Evolutionary conservation across 1,284 basidiomycete genomes (phyloP).

Genomic region (Sphaerobolus stellatus): DNA sequence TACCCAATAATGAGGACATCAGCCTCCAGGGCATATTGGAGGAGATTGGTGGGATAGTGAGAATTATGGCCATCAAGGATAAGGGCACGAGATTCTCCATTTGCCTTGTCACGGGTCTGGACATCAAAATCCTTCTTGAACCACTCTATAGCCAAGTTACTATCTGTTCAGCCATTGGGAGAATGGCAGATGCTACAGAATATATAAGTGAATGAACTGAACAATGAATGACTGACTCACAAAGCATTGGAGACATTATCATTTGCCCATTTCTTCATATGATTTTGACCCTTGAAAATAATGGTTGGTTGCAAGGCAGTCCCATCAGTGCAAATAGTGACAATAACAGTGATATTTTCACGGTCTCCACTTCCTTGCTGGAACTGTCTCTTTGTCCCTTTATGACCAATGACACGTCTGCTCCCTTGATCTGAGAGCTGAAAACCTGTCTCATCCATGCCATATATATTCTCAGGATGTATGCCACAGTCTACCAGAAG

Average conservation of each 20-base stretch:
- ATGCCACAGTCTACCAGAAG: conserved; percentile 21
- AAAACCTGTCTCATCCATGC: conserved; percentile 38
- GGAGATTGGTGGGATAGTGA: conserved; percentile 34
- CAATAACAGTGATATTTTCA: conserved; percentile 36
- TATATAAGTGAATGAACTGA: neutral
- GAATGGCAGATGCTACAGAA: conserved; percentile 19
- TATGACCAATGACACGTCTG: conserved; percentile 26
- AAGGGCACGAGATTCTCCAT: conserved; percentile 27
- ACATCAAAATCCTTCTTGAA: conserved; percentile 33
- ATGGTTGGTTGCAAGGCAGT: conserved; percentile 28
- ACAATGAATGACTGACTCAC: conserved; percentile 20
- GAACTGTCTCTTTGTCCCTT: conserved; percentile 32
- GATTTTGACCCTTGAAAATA: conserved; percentile 37
- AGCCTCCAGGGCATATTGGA: conserved; percentile 29
- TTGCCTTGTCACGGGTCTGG: conserved; percentile 34
- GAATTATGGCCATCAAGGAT: conserved; percentile 42
- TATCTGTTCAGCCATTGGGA: conserved; percentile 27
- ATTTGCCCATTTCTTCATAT: conserved; percentile 27
- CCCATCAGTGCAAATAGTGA: conserved; percentile 37
- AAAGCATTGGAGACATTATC: conserved; percentile 26
- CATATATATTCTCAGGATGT: conserved; percentile 29
- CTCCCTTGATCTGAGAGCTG: conserved; percentile 21
- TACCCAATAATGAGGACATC: conserved; percentile 39
- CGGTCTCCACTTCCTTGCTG: conserved; percentile 26
- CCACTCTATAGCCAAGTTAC: conserved; percentile 30